phyloP scores from a whole-genome alignment of 768 basidiomycete genomes.

The Termitomyces sp. region DNA sequence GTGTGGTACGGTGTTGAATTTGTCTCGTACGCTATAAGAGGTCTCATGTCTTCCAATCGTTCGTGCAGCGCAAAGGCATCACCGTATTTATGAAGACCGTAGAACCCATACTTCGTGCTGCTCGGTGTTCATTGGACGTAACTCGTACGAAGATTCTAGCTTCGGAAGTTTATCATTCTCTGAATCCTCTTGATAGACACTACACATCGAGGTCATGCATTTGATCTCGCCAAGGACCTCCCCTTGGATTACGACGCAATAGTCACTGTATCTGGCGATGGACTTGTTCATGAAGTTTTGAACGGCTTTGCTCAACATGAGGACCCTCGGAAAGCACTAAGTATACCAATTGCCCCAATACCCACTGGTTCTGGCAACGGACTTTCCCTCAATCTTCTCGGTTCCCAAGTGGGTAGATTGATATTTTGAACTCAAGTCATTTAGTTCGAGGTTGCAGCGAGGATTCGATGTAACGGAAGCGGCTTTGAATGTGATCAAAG shows the following conservation, averaged over 20 bases:
- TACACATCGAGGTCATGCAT: constrained; percentile 55
- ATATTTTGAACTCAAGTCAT: neutral
- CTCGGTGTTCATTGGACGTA: constrained; percentile 57
- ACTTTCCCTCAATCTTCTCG: constrained; percentile 66
- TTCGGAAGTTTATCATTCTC: neutral
- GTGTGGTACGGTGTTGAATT: constrained; percentile 47
- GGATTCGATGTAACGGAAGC: constrained; percentile 71
- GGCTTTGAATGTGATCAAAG: constrained; percentile 77
- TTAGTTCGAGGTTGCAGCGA: constrained; percentile 31
- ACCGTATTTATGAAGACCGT: constrained; percentile 50
- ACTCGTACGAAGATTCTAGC: constrained; percentile 40
- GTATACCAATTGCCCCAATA: constrained; percentile 68
- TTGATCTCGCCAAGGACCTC: constrained; percentile 53
- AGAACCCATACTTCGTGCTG: constrained; percentile 67
- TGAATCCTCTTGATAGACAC: constrained; percentile 43
- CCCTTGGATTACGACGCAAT: constrained; percentile 64
- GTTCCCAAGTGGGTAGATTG: constrained; percentile 42
- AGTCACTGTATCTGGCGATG: constrained; percentile 77
- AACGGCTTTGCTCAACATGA: constrained; percentile 75
- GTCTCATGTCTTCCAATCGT: neutral
- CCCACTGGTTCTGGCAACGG: constrained; percentile 84
- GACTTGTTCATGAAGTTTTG: constrained; percentile 75
- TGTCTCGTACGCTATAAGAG: neutral
- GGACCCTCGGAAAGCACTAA: constrained; percentile 54
- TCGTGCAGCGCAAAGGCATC: constrained; percentile 53